Conservation (phyloP, 2,329 filamentous ascomycete species). For the Penicillium sp. region DNA sequence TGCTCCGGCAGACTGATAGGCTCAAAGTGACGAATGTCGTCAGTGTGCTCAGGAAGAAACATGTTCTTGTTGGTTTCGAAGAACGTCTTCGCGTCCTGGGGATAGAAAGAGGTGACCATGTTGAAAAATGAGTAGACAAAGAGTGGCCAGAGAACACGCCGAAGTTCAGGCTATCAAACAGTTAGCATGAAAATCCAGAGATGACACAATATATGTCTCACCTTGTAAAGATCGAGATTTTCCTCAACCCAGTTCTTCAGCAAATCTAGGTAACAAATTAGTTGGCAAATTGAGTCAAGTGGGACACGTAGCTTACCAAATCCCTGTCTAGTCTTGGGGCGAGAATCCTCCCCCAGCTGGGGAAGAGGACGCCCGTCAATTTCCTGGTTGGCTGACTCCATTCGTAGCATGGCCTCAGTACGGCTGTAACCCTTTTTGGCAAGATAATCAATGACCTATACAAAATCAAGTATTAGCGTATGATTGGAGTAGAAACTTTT, state of each 20-base stretch:
- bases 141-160: constrained; percentile 84
- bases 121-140: constrained; percentile 92
- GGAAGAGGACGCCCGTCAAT: constrained; percentile 75
- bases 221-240: constrained; percentile 91
- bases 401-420: constrained; percentile 87
- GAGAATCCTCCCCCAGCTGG: constrained; percentile 66
- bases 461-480: constrained; percentile 6
- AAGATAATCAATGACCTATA: constrained; percentile 85
- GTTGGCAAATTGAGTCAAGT: not conserved
- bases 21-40: constrained; percentile 75
- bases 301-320: constrained; percentile 51
- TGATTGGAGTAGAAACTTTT: not conserved
- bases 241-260: constrained; percentile 84
- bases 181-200: constrained; percentile 8
- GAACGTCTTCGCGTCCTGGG: constrained; percentile 70
- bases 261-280: constrained; percentile 50
- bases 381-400: constrained; percentile 82
- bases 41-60: constrained; percentile 75
- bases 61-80: constrained; percentile 65
- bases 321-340: constrained; percentile 73
- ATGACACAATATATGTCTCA: constrained; percentile 34
- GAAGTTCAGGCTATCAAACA: constrained; percentile 69
- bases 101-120: constrained; percentile 69
- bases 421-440: constrained; percentile 91
- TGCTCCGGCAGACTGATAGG: constrained; percentile 75